These are phyloP conservation scores for Yamadazyma triangularis DNA, from an alignment of 1,139 yeast species.

Conservation along the genomic window DNA sequence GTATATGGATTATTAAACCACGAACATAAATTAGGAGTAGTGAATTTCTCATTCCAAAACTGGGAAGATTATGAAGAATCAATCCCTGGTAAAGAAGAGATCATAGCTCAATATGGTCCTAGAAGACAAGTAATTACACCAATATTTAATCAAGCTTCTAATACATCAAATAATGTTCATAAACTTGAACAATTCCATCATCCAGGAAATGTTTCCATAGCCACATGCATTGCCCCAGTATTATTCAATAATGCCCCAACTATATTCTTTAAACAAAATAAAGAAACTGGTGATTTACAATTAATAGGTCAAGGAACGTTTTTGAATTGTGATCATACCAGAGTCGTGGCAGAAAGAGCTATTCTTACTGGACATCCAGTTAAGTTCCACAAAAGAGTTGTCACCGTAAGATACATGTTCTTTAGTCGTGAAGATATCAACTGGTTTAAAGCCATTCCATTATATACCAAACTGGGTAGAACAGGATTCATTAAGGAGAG, in stretches of 20 bases:
- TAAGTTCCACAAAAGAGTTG: constrained; percentile 88
- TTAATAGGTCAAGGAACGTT: constrained; percentile 89
- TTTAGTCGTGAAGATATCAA: constrained; percentile 86
- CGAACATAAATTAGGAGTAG: constrained; percentile 82
- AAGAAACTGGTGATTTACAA: constrained; percentile 47
- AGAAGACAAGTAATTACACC: constrained; percentile 87
- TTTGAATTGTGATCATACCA: constrained; percentile 77
- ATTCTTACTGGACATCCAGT: constrained; percentile 92
- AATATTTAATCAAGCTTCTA: constrained; percentile 73
- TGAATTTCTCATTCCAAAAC: constrained; percentile 75
- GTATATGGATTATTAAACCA: constrained; percentile 74
- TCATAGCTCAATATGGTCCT: constrained; percentile 90
- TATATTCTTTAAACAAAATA: constrained; percentile 53
- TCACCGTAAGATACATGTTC: constrained; percentile 96
- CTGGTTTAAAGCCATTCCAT: constrained; percentile 88
- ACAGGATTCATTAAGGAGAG: constrained; percentile 91
- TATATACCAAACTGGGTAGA: constrained; percentile 89
- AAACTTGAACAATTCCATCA: constrained; percentile 83
- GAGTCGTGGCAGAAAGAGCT: constrained; percentile 83
- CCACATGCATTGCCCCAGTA: constrained; percentile 89
- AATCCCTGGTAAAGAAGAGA: constrained; percentile 69
- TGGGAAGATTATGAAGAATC: constrained; percentile 91
- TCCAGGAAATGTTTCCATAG: constrained; percentile 66
- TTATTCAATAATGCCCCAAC: constrained; percentile 80
- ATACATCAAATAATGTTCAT: constrained; percentile 79